A percentile compares a stretch with the other conserved stretches of the same genome.
These are phyloP conservation scores for Entomortierella chlamydospora DNA, from an alignment of 192 early-diverging fungal genomes.

Conservation along the genomic window DNA sequence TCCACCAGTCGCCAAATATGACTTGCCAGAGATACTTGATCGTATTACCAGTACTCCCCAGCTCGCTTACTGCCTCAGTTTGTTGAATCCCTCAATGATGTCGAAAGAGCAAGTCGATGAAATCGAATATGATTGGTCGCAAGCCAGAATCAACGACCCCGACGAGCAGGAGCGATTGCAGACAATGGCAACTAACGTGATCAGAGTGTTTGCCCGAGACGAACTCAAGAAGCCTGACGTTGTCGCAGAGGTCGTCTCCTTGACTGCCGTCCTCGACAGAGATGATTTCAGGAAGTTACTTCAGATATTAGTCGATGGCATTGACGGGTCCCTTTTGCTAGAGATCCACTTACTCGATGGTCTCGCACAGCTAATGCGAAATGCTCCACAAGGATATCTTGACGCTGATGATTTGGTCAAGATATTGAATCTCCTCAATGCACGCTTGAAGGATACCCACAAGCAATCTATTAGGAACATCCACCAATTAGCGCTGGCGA, in stretches of 20 bases:
- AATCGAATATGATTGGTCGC: too few relatives aligned
- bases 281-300: neutral
- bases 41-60: too few relatives aligned
- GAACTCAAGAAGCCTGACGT: neutral
- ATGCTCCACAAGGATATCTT: neutral
- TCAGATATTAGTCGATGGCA: neutral
- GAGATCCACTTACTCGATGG: neutral
- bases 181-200: neutral
- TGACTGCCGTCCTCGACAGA: too few relatives aligned
- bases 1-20: too few relatives aligned
- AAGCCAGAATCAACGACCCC: neutral
- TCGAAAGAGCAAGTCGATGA: too few relatives aligned
- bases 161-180: neutral
- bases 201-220: neutral
- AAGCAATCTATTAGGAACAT: neutral
- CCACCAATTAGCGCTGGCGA: neutral
- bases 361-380: neutral
- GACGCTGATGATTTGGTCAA: constrained; percentile 17
- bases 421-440: neutral
- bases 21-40: too few relatives aligned
- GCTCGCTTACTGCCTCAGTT: too few relatives aligned
- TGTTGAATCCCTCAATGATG: too few relatives aligned
- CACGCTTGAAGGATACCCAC: neutral
- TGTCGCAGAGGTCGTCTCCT: too few relatives aligned
- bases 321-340: neutral